Percentiles rank a stretch among this genome's conserved stretches.
Conservation (phyloP, 805 yeast species). For the Kodamaea restingae region DNA sequence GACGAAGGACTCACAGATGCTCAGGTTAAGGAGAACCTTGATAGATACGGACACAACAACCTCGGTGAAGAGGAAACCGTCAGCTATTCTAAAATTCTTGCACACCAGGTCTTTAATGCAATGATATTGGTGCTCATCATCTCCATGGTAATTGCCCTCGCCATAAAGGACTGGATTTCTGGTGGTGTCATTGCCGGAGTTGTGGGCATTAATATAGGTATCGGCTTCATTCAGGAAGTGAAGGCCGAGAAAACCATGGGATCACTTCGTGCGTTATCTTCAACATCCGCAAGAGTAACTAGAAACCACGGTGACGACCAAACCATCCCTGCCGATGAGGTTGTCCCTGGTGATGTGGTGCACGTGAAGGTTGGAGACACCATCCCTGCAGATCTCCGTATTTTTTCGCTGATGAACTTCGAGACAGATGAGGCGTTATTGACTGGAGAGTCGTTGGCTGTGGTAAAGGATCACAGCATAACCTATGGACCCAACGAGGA, state of each 20-base stretch:
- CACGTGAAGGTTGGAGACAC: slow-evolving; percentile 67
- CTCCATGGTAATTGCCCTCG: slow-evolving; percentile 67
- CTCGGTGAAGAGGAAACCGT: slow-evolving; percentile 59
- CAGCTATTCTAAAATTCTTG: slow-evolving; percentile 49
- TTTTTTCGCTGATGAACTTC: slow-evolving; percentile 55
- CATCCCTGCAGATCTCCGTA: slow-evolving; percentile 68
- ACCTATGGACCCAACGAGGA: slow-evolving; percentile 30
- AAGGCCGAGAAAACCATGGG: slow-evolving; percentile 80
- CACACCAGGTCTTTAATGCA: slow-evolving; percentile 71
- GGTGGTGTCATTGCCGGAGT: slow-evolving; percentile 79
- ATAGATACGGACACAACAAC: slow-evolving; percentile 51
- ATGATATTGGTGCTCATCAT: slow-evolving; percentile 72
- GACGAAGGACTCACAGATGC: slow-evolving; percentile 40
- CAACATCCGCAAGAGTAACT: slow-evolving; percentile 66
- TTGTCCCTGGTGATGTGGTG: slow-evolving; percentile 73
- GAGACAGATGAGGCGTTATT: slow-evolving; percentile 68
- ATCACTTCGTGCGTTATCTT: slow-evolving; percentile 58
- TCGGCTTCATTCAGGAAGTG: slow-evolving; percentile 68
- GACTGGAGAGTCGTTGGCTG: slow-evolving; percentile 65
- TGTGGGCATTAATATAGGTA: slow-evolving; percentile 55
- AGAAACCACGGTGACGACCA: slow-evolving; percentile 59
- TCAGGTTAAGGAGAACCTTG: slow-evolving; percentile 13
- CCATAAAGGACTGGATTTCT: slow-evolving; percentile 73
- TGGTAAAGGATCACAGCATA: slow-evolving; percentile 47
- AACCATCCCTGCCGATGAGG: slow-evolving; percentile 56